These are phyloP conservation scores for Aegilops umbellulata DNA, from an alignment of 176 grass and related monocot species.

Conservation along the genomic window DNA sequence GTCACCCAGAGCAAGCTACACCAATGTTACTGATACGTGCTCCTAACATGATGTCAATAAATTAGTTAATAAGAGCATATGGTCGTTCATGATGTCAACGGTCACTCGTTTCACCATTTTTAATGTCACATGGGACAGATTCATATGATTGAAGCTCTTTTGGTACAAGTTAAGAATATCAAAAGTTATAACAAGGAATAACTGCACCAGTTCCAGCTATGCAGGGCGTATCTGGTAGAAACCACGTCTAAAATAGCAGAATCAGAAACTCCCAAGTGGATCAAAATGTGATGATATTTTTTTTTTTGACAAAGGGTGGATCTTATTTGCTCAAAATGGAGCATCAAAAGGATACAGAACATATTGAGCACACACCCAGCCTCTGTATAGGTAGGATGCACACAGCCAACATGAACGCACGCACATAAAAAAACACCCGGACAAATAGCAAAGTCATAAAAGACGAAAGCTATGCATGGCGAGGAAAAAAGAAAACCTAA, in stretches of 20 bases:
- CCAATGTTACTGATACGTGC: not conserved
- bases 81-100: not conserved
- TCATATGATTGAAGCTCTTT: slow-evolving; percentile 1
- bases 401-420: too few relatives aligned
- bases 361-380: too few relatives aligned
- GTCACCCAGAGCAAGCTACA: not conserved
- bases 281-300: not conserved
- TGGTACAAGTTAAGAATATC: not conserved
- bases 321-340: too few relatives aligned
- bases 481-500: too few relatives aligned
- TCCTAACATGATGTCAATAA: not conserved
- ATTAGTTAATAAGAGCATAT: slow-evolving; percentile 11
- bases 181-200: not conserved
- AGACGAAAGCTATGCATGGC: too few relatives aligned
- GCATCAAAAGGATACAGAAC: too few relatives aligned
- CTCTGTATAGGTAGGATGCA: too few relatives aligned
- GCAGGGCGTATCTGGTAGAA: not conserved
- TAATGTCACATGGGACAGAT: slow-evolving; percentile 4
- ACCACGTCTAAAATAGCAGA: not conserved
- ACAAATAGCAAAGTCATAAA: too few relatives aligned
- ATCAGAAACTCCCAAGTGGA: not conserved
- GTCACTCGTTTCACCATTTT: slow-evolving; percentile 6
- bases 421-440: too few relatives aligned
- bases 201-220: not conserved
- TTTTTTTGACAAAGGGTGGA: too few relatives aligned